Conservation (phyloP, 73 alveolate genomes). For the Paramecium sonneborni region DNA sequence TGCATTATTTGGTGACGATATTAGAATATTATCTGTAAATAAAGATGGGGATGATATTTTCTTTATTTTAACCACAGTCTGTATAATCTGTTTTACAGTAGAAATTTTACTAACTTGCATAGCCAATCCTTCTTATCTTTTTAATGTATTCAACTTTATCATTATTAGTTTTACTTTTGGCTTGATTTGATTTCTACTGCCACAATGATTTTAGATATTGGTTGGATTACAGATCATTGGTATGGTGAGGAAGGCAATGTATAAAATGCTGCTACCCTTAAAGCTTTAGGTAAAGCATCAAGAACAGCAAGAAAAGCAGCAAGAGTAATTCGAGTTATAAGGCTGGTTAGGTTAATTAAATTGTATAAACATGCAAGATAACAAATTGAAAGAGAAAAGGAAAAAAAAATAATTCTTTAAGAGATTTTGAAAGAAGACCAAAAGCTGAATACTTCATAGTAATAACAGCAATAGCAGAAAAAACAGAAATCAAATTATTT, state of each 20-base stretch:
- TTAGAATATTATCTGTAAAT: slow-evolving; percentile 64
- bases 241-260: slow-evolving; percentile 65
- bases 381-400: neutral
- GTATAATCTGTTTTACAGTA: slow-evolving; percentile 13
- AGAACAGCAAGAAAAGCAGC: slow-evolving; percentile 80
- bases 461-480: neutral
- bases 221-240: slow-evolving; percentile 75
- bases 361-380: slow-evolving; percentile 68
- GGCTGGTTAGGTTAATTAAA: slow-evolving; percentile 73
- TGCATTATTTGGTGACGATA: slow-evolving; percentile 90
- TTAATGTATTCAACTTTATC: neutral
- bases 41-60: slow-evolving; percentile 62
- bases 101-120: slow-evolving; percentile 68
- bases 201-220: slow-evolving; percentile 78
- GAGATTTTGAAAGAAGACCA: neutral
- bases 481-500: neutral
- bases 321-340: slow-evolving; percentile 69
- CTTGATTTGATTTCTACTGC: slow-evolving; percentile 79
- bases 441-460: neutral
- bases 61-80: slow-evolving; percentile 40
- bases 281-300: slow-evolving; percentile 80
- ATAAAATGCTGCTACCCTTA: slow-evolving; percentile 73
- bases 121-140: slow-evolving; percentile 64
- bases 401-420: neutral
- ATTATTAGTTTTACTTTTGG: slow-evolving; percentile 76